Conservation (phyloP, 176 grass and related monocot species). For the Oryza australiensis region DNA sequence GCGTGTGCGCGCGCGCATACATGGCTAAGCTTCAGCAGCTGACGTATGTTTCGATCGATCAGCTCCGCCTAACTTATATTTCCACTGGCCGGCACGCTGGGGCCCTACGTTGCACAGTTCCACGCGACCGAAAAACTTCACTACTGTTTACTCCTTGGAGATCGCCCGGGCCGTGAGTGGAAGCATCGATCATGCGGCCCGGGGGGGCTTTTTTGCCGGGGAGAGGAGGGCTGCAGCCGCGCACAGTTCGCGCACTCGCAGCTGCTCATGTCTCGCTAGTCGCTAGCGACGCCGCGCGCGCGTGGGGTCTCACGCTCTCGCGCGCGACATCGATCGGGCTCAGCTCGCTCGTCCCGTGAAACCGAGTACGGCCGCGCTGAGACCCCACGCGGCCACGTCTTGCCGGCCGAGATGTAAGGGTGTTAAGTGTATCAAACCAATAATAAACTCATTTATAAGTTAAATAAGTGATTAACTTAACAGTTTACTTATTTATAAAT, state of each 20-base stretch:
- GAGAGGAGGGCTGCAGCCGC: too few relatives aligned
- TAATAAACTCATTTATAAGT: too few relatives aligned
- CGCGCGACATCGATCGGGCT: neutral
- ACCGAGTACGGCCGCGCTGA: neutral
- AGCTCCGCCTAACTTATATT: neutral
- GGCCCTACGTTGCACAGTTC: neutral
- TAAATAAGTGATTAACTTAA: too few relatives aligned
- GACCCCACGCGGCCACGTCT: neutral
- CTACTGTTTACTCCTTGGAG: too few relatives aligned
- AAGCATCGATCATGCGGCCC: neutral
- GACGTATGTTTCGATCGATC: neutral
- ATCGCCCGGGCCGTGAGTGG: neutral
- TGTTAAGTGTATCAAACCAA: too few relatives aligned
- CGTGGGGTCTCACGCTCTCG: too few relatives aligned
- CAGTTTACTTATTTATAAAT: too few relatives aligned
- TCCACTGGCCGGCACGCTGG: neutral
- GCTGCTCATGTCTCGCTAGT: too few relatives aligned
- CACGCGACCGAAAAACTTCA: too few relatives aligned
- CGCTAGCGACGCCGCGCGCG: too few relatives aligned
- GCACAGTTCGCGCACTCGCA: too few relatives aligned
- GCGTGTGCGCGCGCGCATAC: neutral
- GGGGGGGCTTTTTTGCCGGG: too few relatives aligned
- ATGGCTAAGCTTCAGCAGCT: neutral
- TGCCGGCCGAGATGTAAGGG: neutral
- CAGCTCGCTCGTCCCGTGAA: neutral